Evolutionary conservation across 257 asterid species (phyloP), one percentile per base, ranked within the genome.

Genomic region (Solanum tacnaense): DNA sequence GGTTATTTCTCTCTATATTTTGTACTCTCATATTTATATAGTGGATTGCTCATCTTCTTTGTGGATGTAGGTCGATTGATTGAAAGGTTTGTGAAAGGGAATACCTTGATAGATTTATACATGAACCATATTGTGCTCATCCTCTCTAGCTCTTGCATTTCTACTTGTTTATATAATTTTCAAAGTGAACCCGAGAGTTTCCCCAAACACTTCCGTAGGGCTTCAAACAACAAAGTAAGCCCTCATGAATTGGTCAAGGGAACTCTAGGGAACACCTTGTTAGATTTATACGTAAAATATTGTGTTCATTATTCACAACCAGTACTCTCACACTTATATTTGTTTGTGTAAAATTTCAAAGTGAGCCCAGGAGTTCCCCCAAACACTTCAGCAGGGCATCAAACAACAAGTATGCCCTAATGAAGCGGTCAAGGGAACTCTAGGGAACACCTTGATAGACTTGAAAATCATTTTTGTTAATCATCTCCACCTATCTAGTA

Each of bases 371-470:
- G 13, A 20, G 68, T 58, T 58, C 27, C 68, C 68, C 68, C 68
- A 58, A 7, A 58, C 13, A 20, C 27, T 21, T 58, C 68, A 58
- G 1, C 0, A 21, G 67, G 67, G 25, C 13, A 3, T 21, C 27
- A 20, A 58, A 58, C 25, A 15, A 49, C 6, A 2, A 58, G n/a
- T 27, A 68, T 12, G 10, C 32, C 68, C 79, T 62, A 2, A 23
- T 62, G 70, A 62, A 62, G 31, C 5, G 70, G 13, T 60, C 70
- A 23, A 60, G 70, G 70, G 1, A 60, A 60, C 25, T 60, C 13
- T 9, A 0, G 9, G 29, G 87, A 60, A 88, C 88, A 88, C 91
- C 86, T 41, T 89, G 84, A 72, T n/a, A 70, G 15, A 35, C 25
- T 35, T 4, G 6, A 27, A 32, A 70, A 70, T 6, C 38, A 70